Evolutionary conservation across 2,329 filamentous ascomycete genomes (phyloP), one percentile per base, ranked within the genome.

Genomic region (Beauveria medogensis): DNA sequence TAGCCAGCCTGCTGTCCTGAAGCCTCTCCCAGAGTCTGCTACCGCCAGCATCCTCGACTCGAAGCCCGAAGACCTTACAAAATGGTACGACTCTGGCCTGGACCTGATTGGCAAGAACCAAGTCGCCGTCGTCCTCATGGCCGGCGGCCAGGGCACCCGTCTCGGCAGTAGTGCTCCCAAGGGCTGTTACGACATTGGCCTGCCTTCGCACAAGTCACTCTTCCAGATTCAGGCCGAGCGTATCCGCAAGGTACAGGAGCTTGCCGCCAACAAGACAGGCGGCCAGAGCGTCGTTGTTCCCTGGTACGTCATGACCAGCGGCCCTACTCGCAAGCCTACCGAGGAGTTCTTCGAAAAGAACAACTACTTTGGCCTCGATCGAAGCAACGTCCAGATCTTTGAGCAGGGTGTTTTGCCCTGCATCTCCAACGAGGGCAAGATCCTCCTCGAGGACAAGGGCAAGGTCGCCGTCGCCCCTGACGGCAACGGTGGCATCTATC

Each of bases 281-380:
- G 66, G 66, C 18, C 65, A 77, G 63, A 79, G 78, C 54, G 85
- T 85, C 48, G 80, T 88, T 37, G 87, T 97, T 47, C 94, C 94
- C 14, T 99, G 94, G 94, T 99, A 99, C 77, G 91, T 99, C 75
- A 99, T 99, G 94, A 99, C 94, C 69, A 96, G 91, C 70, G 94
- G 94, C 5, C 94, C 94, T 51, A 99, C 94, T 8, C 85, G 92
- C 67, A 86, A 85, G 64, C 91, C 92, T 46, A 99, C 94, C n/a
- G 90, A 96, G 80, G 81, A 89, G 64, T 99, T 94, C 80, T 97
- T 99, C 75, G 78, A 89, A 73, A 82, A 96, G 75, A 82, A 97
- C 80, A 84, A 85, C 62, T 97, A 92, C 80, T 99, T 99, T 74
- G 94, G 94, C 6, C 78, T 99, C 63, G 82, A 88, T 67, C 84